Base-by-base conservation (phyloP, 2,329 filamentous ascomycete species). In the Paramyrothecium sp. region DNA sequence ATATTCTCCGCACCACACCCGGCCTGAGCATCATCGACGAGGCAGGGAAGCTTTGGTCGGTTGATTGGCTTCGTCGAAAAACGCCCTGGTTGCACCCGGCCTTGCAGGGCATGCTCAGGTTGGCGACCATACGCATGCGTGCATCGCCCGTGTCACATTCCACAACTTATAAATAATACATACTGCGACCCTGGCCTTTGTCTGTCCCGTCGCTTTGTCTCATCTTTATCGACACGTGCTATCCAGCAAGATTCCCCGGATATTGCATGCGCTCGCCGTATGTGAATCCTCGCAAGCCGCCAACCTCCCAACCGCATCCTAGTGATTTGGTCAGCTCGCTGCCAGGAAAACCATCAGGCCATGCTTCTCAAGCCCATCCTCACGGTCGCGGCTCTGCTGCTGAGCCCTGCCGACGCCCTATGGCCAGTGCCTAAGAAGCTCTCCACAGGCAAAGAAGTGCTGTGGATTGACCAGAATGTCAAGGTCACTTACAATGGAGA, bases 401-500 rank as follows among this genome's bases (percentile, higher is more conserved):
- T 75, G 56, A 64, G 71, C 13, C 75, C 76, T 12, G 80, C 71
- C 56, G 63, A 74, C n/a, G 84, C 84, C 16, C 68, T 88, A 58
- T 88, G 85, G 85, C 85, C 85, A 13, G 74, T 78, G 21, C 85
- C 85, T 2, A 73, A 74, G 55, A 75, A 74, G 44, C 75, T 81
- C 55, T 78, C 75, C 49, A 82, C 78, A 17, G 85, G 85, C 57
- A 77, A 77, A 62, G 75, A 75, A 11, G 74, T 78, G 33, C 71
- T 88, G 60, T 84, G 81, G 71, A 81, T 88, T 65, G 74, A 77
- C 59, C 71, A 79, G 59, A 73, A 74, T 61, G 69, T 87, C 57
- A 65, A 74, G 16, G 75, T 88, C 58, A 84, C 81, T 44, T 87
- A 87, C 68, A 87, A 88, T 73, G 81, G 82, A 64, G 73, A 73